Base-by-base conservation (phyloP, 108 stramenopile species). In the Seminavis robusta region DNA sequence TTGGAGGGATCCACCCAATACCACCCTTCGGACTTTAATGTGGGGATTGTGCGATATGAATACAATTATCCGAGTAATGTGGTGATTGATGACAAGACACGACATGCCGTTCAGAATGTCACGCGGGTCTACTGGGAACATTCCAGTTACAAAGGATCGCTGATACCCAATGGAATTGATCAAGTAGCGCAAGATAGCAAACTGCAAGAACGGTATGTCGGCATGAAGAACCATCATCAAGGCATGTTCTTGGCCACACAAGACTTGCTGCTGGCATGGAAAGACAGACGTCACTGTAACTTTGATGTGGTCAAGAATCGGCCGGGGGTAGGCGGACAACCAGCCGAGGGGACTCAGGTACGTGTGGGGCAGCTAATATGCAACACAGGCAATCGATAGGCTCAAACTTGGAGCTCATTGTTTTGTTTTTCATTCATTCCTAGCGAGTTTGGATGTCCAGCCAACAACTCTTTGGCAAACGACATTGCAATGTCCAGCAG, bases 41-140 rank as follows among this genome's bases (percentile, higher is more conserved):
- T 92, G 31, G 90, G 90, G 2, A 84, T 92, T 48, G 86, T 86
- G 5, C 74, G 90, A 40, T 92, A 92, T 64, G 90, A 92, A 65
- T 92, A 92, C 71, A 75, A 92, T 47, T 92, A 76, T 67, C 90
- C 90, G 0, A 63, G 72, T 48, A 81, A 92, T 65, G 74, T 84
- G 1, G 67, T 88, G 0, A 88, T 92, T 46, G 85, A 85, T 37
- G 90, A 92, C 59, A 88, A 86, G 40, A 92, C 90, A 15, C 68
- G 90, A 15, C 86, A 88, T 66, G 90, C 87, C 11, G 86, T 79
- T 6, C 77, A 80, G 48, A 84, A 86, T 65, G 86, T 88, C 7
- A 88, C 90, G 1, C 54, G 90, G 20, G 86, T 88, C 1, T 92
- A 92, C 56, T 92, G 90, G 90, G 90, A 92, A 59, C 90, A 92